Evolutionary conservation across 176 grass and related monocot species (phyloP).

Genomic region (Carex parvula): DNA sequence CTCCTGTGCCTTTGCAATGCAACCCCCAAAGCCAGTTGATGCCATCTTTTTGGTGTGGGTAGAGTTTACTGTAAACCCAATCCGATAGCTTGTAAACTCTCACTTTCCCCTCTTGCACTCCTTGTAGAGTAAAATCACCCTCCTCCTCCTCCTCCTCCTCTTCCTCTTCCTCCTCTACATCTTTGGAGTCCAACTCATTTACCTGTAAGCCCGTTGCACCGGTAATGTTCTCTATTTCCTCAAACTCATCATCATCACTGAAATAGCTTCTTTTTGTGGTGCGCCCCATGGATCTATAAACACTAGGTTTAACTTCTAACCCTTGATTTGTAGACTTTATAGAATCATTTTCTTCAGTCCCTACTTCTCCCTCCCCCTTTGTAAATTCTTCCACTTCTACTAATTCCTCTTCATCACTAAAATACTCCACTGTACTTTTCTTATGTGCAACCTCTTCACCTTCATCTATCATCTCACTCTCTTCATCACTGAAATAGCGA

Average conservation of each 20-base stretch:
- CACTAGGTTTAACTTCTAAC: constrained; percentile 1
- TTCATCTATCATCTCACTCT: neutral
- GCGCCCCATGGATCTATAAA: constrained; percentile 7
- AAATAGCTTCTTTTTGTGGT: constrained; percentile 11
- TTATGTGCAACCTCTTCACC: neutral
- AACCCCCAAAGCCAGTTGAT: constrained; percentile 77
- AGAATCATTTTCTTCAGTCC: neutral
- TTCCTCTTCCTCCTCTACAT: neutral
- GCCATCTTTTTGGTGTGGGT: constrained; percentile 62
- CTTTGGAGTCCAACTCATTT: constrained; percentile 18
- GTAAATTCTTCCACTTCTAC: neutral
- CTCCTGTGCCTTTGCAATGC: constrained; percentile 61
- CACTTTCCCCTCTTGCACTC: constrained; percentile 35
- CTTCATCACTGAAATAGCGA: constrained; percentile 18
- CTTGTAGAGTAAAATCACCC: neutral
- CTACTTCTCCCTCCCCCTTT: neutral
- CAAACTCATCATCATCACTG: neutral
- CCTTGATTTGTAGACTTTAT: neutral
- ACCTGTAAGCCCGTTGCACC: neutral
- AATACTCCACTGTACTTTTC: constrained; percentile 12
- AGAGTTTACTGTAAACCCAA: constrained; percentile 58
- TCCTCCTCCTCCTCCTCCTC: constrained; percentile 36
- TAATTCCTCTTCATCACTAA: constrained; percentile 8
- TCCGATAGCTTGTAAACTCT: constrained; percentile 43
- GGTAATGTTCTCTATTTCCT: constrained; percentile 20